These are phyloP conservation scores for Trapa incisa DNA, from an alignment of 345 rosid species.

Conservation along the genomic window DNA sequence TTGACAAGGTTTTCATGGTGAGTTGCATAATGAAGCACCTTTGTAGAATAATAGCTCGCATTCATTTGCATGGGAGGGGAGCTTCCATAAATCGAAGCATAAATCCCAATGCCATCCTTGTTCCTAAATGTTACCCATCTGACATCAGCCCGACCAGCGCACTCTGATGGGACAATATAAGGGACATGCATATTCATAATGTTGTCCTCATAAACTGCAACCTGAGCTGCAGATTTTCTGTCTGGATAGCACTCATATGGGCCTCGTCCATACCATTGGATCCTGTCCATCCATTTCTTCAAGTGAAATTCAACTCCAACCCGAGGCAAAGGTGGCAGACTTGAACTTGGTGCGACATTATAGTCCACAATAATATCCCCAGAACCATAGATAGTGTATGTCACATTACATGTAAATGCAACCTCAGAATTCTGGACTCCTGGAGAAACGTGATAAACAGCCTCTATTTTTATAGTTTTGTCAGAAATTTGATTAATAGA, in stretches of 20 bases:
- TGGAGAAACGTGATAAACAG: conserved; percentile 31
- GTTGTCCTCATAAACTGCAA: conserved; percentile 47
- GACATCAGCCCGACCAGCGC: conserved; percentile 84
- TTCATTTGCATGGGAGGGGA: conserved; percentile 90
- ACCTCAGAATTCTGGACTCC: conserved; percentile 22
- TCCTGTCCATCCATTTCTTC: conserved; percentile 53
- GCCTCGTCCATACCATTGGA: conserved; percentile 86
- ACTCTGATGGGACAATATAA: conserved; percentile 86
- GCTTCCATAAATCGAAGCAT: conserved; percentile 58
- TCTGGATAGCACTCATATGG: conserved; percentile 98
- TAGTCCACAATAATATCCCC: conserved; percentile 68
- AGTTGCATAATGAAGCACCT: conserved; percentile 64
- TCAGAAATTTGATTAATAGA: conserved; percentile 35
- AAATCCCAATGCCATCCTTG: conserved; percentile 64
- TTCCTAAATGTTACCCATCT: conserved; percentile 78
- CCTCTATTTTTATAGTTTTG: conserved; percentile 35
- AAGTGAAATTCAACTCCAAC: conserved; percentile 72
- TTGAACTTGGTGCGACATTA: conserved; percentile 43
- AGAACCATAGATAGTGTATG: conserved; percentile 49
- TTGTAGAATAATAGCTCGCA: conserved; percentile 65
- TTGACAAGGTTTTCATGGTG: conserved; percentile 56
- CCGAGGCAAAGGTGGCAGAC: conserved; percentile 88
- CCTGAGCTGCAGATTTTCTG: conserved; percentile 88
- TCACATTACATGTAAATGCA: conserved; percentile 45
- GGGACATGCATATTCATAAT: conserved; percentile 86